Evolutionary conservation across 106 monocot species (phyloP), one percentile per base, ranked within the genome.

Genomic region (Vanilla planifolia): DNA sequence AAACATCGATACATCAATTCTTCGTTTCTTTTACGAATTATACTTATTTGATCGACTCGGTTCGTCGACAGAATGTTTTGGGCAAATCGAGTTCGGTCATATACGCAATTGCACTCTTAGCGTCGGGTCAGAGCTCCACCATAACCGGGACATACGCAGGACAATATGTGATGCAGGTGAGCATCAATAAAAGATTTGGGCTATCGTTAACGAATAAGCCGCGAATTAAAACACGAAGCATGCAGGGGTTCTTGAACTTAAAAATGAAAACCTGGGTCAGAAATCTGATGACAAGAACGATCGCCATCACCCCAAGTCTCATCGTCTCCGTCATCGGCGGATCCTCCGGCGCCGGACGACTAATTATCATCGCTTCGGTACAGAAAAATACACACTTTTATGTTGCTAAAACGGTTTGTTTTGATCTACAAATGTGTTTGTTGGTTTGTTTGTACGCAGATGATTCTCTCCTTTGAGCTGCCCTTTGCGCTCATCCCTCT

Each of bases 61-160:
- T 68, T 1, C 21, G 25, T 52, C 23, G 1, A 30, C 52, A 92
- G 92, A 80, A 87, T 60, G 80, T 87, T 0, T 68, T 92, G 68
- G 92, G 92, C 36, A 80, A 70, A 65, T 86, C 80, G 26, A 92
- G 92, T 48, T 80, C 86, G 13, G 71, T 22, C 1, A 64, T 92
- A 0, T 92, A 92, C 59, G 92, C 74, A 35, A 73, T 87, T 5
- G 72, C 92, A 16, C 65, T 92, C 45, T 75, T 92, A 40, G 92
- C 92, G 13, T 87, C 92, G 4, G 92, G 92, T 29, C 87, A 83
- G 43, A 87, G 87, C 73, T 92, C 92, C 7, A 80, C 83, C 17
- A 92, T 92, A 25, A 84, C 92, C 6, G 92, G 92, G 1, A 92
- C 92, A 24, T 92, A 92, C 33, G 86, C 92, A 0, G 92, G 92